Percentiles rank a stretch among this genome's conserved stretches.
phyloP scores from a whole-genome alignment of 305 asterid genomes.

The Withania somnifera region DNA sequence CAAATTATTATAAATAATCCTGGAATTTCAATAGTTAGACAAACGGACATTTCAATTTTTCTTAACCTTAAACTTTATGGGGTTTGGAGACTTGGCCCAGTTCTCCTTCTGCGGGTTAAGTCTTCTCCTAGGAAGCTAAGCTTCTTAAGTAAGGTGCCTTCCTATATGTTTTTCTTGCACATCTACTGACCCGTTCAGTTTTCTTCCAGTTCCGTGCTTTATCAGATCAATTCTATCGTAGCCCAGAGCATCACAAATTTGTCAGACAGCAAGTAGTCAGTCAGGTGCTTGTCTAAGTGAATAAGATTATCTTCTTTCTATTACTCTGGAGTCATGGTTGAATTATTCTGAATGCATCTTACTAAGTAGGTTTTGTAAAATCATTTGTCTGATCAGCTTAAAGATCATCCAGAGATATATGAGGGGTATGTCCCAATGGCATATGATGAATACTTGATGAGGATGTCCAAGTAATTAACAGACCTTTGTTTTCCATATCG shows the following conservation, averaged over 20 bases:
- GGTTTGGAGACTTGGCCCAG: background rate
- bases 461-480: slow-evolving; percentile 57
- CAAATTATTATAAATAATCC: background rate
- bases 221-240: slow-evolving; percentile 86
- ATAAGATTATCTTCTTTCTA: background rate
- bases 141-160: background rate
- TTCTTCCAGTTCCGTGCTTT: slow-evolving; percentile 78
- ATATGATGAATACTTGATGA: slow-evolving; percentile 54
- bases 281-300: slow-evolving; percentile 45
- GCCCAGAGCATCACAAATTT: slow-evolving; percentile 84
- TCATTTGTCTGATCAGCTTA: slow-evolving; percentile 49
- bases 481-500: slow-evolving; percentile 1
- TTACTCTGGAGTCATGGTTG: background rate
- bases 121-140: background rate
- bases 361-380: slow-evolving; percentile 13
- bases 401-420: slow-evolving; percentile 64
- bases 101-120: background rate
- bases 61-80: background rate
- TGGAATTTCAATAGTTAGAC: background rate
- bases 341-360: slow-evolving; percentile 1
- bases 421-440: slow-evolving; percentile 95
- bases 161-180: background rate
- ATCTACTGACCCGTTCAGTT: background rate
- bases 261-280: slow-evolving; percentile 81
- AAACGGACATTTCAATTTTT: background rate